A percentile compares a stretch with the other conserved stretches of the same genome.
Evolutionary conservation across 116 monocot genomes (phyloP).

Genomic region (Papilionanthe hybrid): DNA sequence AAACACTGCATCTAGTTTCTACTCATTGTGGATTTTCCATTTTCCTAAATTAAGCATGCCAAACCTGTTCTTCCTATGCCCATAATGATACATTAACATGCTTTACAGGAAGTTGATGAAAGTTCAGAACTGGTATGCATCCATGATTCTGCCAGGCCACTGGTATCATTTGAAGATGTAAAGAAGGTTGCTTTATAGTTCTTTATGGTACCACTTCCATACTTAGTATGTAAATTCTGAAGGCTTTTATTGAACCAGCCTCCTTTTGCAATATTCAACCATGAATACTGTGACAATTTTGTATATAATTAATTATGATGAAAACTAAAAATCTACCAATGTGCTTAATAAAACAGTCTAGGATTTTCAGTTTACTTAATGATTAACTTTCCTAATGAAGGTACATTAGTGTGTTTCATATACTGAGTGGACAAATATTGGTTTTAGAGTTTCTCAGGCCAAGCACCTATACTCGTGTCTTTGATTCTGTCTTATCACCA

Average conservation of each 20-base stretch:
- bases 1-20: constrained; percentile 1
- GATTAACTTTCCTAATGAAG: neutral
- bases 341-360: neutral
- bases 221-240: constrained; percentile 1
- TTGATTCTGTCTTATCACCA: no score
- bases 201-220: constrained; percentile 1
- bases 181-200: constrained; percentile 48
- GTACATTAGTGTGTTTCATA: neutral
- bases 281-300: constrained; percentile 1
- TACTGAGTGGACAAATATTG: neutral
- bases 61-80: neutral
- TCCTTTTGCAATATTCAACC: neutral
- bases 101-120: constrained; percentile 76
- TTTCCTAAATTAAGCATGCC: neutral
- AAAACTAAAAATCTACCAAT: neutral
- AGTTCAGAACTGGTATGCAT: constrained; percentile 85
- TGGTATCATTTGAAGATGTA: constrained; percentile 57
- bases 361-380: neutral
- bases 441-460: neutral
- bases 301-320: neutral
- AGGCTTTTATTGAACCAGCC: neutral
- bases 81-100: neutral
- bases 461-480: neutral
- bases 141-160: constrained; percentile 96
- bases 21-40: neutral